These are phyloP conservation scores for Seminavis robusta DNA, from an alignment of 108 stramenopile genomes.

Conservation along the genomic window DNA sequence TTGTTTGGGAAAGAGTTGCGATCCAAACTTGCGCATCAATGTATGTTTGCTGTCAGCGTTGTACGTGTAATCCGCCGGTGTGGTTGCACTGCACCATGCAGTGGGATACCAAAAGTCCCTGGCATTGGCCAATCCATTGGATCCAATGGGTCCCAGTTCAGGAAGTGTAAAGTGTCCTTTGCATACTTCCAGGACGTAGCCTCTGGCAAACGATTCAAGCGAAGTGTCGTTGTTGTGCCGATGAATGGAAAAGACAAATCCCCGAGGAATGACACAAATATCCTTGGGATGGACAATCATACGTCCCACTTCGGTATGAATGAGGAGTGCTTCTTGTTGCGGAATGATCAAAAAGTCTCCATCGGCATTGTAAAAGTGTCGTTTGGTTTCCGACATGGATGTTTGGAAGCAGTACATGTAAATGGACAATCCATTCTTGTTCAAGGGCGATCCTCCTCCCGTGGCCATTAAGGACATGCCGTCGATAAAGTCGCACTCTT, in stretches of 20 bases:
- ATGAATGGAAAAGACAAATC: slow-evolving; percentile 76
- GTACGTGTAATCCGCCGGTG: neutral
- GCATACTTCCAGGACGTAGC: slow-evolving; percentile 90
- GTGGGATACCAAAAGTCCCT: slow-evolving; percentile 85
- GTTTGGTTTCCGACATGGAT: slow-evolving; percentile 47
- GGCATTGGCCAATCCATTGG: slow-evolving; percentile 94
- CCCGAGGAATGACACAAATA: slow-evolving; percentile 87
- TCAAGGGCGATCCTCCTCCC: slow-evolving; percentile 64
- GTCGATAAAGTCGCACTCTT: slow-evolving; percentile 47
- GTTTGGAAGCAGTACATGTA: slow-evolving; percentile 70
- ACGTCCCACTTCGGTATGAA: slow-evolving; percentile 82
- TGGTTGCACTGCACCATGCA: slow-evolving; percentile 39
- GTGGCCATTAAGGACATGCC: slow-evolving; percentile 54
- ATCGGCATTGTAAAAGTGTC: slow-evolving; percentile 65
- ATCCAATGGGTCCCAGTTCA: slow-evolving; percentile 90
- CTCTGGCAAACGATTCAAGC: slow-evolving; percentile 41
- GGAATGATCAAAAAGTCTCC: slow-evolving; percentile 94
- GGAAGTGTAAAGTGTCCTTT: slow-evolving; percentile 89
- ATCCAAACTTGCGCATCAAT: slow-evolving; percentile 58
- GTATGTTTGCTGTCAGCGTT: too few species aligned
- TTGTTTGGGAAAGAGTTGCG: slow-evolving; percentile 50
- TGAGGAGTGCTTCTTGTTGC: slow-evolving; percentile 58
- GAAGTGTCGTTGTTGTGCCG: slow-evolving; percentile 6
- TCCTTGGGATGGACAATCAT: slow-evolving; percentile 66
- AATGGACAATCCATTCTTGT: slow-evolving; percentile 75